Conservation (phyloP, 257 asterid genomes). For the Solanum neorickii region DNA sequence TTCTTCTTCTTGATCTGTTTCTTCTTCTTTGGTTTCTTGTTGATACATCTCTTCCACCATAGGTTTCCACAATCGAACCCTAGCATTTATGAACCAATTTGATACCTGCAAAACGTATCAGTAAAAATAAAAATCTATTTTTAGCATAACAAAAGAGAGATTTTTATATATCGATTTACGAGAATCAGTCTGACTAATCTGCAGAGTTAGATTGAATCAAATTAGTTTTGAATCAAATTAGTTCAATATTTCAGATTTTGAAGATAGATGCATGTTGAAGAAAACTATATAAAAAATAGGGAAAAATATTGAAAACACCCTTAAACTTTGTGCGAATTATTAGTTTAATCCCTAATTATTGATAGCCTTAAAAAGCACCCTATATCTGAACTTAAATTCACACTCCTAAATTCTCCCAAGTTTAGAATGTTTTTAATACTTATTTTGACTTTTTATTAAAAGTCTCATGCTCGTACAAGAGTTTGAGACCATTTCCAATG, state of each 20-base stretch:
- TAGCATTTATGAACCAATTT: constrained; percentile 90
- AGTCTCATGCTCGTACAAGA: background rate
- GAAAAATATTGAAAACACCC: no score
- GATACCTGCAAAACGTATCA: constrained; percentile 33
- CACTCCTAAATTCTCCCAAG: background rate
- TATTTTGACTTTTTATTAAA: no score
- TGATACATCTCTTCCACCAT: constrained; percentile 88
- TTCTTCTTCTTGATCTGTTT: constrained; percentile 6
- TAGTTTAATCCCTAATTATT: no score
- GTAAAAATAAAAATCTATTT: background rate
- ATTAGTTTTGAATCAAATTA: background rate
- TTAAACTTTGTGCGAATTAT: accelerated
- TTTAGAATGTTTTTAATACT: background rate
- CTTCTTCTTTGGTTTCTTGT: constrained; percentile 37
- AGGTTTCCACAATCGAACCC: constrained; percentile 91
- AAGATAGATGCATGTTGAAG: background rate
- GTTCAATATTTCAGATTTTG: background rate
- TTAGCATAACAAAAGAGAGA: no score
- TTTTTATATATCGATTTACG: background rate
- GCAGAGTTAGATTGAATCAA: background rate
- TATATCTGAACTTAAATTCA: background rate
- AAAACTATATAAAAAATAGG: background rate
- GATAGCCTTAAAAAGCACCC: background rate
- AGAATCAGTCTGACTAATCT: background rate
- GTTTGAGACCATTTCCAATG: no score